These are phyloP conservation scores for Fusarium palustre DNA, from an alignment of 2,329 filamentous ascomycete genomes.

Conservation along the genomic window DNA sequence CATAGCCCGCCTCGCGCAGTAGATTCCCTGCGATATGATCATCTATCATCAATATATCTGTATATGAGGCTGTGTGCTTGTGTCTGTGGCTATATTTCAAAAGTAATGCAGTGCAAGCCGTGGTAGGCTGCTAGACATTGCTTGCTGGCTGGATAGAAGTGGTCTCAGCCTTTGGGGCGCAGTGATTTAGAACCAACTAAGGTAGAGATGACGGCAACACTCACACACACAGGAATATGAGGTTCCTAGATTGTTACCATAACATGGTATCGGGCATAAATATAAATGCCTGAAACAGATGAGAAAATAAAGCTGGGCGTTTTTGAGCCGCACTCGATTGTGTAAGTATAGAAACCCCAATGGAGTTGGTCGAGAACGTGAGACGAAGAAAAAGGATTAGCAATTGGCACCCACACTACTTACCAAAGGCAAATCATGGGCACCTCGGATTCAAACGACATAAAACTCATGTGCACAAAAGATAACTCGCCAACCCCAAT, in stretches of 20 bases:
- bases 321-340: constrained; percentile 27
- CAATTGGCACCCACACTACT: not conserved
- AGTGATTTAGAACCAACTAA: not conserved
- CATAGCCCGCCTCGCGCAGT: not conserved
- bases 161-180: constrained; percentile 4
- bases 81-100: not conserved
- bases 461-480: not conserved
- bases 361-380: not conserved
- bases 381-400: not conserved
- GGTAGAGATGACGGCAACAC: not conserved
- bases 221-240: not conserved
- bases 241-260: not conserved
- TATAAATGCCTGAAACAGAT: constrained; percentile 12
- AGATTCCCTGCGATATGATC: not conserved
- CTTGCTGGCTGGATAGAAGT: not conserved
- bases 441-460: not conserved
- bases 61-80: not conserved
- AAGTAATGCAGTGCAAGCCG: not conserved
- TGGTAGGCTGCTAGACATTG: not conserved
- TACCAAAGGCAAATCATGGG: constrained; percentile 5
- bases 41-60: not conserved
- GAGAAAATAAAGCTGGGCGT: not conserved
- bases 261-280: constrained; percentile 12
- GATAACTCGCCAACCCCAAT: not conserved
- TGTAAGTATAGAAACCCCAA: constrained; percentile 23